phyloP scores from a whole-genome alignment of 2,329 filamentous ascomycete genomes.

The Ramularia endophylla region DNA sequence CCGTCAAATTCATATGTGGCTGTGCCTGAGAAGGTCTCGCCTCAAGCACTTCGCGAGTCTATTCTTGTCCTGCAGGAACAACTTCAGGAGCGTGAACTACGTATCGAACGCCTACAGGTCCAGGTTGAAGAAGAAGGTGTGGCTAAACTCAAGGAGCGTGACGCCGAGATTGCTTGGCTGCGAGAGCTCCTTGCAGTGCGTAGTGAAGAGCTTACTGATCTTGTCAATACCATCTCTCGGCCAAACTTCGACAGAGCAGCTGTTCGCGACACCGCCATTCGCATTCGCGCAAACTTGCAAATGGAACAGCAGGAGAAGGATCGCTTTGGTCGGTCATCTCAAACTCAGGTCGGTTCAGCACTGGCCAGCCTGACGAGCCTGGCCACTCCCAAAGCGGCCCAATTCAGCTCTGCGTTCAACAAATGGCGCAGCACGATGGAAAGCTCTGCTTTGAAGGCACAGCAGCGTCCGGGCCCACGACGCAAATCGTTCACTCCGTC shows the following conservation, averaged over 20 bases:
- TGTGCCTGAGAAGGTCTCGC: slow-evolving; percentile 79
- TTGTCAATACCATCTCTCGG: slow-evolving; percentile 71
- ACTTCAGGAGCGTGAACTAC: slow-evolving; percentile 84
- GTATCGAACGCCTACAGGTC: slow-evolving; percentile 80
- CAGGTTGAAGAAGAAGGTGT: slow-evolving; percentile 72
- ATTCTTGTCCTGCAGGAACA: slow-evolving; percentile 97
- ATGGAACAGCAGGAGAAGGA: slow-evolving; percentile 98
- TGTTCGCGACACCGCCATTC: slow-evolving; percentile 85
- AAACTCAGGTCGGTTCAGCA: slow-evolving; percentile 45
- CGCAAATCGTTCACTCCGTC: slow-evolving; percentile 41
- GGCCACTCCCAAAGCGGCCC: slow-evolving; percentile 75
- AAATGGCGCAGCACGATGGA: slow-evolving; percentile 73
- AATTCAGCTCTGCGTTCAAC: slow-evolving; percentile 95
- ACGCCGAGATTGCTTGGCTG: slow-evolving; percentile 92
- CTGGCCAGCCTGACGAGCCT: slow-evolving; percentile 71
- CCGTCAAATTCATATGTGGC: slow-evolving; percentile 32
- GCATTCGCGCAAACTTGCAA: slow-evolving; percentile 86
- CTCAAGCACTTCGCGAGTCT: slow-evolving; percentile 89
- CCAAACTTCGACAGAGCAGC: slow-evolving; percentile 68
- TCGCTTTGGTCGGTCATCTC: slow-evolving; percentile 50
- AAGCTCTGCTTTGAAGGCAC: slow-evolving; percentile 29
- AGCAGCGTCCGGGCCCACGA: slow-evolving; percentile 30
- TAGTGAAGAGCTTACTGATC: slow-evolving; percentile 85
- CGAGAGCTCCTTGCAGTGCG: slow-evolving; percentile 88
- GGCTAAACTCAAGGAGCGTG: slow-evolving; percentile 78